Evolutionary conservation across 768 basidiomycete genomes (phyloP).

Genomic region (Mycena albidolilacea): DNA sequence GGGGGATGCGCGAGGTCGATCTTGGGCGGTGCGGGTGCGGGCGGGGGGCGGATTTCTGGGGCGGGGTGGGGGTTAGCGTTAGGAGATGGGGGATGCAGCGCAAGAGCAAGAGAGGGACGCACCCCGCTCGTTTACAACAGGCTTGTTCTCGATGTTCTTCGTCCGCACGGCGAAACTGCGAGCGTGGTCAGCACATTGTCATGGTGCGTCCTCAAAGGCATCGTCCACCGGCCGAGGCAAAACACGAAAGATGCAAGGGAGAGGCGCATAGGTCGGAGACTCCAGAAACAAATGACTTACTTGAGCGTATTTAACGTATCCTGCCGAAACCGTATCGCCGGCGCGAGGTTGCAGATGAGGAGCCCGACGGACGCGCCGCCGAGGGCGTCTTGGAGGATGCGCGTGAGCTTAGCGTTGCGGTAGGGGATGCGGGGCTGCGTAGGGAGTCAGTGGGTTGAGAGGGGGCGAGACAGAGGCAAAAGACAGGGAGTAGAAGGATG

Average conservation of each 20-base stretch:
- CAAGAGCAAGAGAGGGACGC: slow-evolving; percentile 35
- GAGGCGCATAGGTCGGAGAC: background rate
- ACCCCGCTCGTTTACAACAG: slow-evolving; percentile 85
- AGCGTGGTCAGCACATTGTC: slow-evolving; percentile 5
- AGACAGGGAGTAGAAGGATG: background rate
- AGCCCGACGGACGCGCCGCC: slow-evolving; percentile 86
- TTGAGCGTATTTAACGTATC: slow-evolving; percentile 95
- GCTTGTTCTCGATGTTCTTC: slow-evolving; percentile 89
- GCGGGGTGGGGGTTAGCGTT: slow-evolving; percentile 6
- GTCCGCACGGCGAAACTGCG: slow-evolving; percentile 83
- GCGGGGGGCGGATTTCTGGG: slow-evolving; percentile 68
- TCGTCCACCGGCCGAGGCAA: too few relatives aligned
- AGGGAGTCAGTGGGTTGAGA: slow-evolving; percentile 11
- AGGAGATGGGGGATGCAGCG: background rate
- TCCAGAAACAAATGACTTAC: slow-evolving; percentile 55
- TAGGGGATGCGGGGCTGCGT: slow-evolving; percentile 85
- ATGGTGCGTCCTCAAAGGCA: too few relatives aligned
- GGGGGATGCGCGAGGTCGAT: slow-evolving; percentile 19
- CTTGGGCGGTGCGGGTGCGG: slow-evolving; percentile 20
- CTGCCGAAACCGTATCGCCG: slow-evolving; percentile 84
- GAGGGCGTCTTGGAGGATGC: slow-evolving; percentile 92
- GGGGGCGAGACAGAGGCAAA: background rate
- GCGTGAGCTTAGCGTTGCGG: slow-evolving; percentile 90
- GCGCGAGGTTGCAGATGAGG: slow-evolving; percentile 90
- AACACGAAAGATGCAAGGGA: background rate